Evolutionary conservation across 257 asterid species (phyloP).

Genomic region (Penstemon barbatus): DNA sequence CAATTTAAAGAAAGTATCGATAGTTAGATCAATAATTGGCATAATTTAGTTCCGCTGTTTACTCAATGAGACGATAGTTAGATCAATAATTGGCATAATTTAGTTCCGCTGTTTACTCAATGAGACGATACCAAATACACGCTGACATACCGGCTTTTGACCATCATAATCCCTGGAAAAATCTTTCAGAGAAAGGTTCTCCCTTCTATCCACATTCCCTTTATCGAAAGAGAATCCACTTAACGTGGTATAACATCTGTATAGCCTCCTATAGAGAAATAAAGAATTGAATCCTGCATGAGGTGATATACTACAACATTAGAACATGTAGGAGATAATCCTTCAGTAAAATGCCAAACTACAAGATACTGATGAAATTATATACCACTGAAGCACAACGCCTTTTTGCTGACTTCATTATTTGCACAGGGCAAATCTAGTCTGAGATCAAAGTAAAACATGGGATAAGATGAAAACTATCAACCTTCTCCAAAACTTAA

Average conservation of each 20-base stretch:
- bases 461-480: slow-evolving; percentile 27
- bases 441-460: slow-evolving; percentile 39
- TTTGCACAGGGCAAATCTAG: slow-evolving; percentile 50
- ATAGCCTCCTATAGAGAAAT: slow-evolving; percentile 80
- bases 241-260: slow-evolving; percentile 85
- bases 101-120: slow-evolving; percentile 11
- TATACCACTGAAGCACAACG: slow-evolving; percentile 74
- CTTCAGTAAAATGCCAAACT: slow-evolving; percentile 16
- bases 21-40: slow-evolving; percentile 17
- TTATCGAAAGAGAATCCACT: slow-evolving; percentile 74
- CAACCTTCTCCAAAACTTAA: slow-evolving; percentile 18
- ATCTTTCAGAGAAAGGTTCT: slow-evolving; percentile 59
- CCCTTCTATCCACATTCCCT: slow-evolving; percentile 81
- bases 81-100: slow-evolving; percentile 19
- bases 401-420: slow-evolving; percentile 37
- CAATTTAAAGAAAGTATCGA: slow-evolving; percentile 3
- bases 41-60: slow-evolving; percentile 12
- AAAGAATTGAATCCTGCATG: slow-evolving; percentile 79
- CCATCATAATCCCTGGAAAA: slow-evolving; percentile 66
- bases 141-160: slow-evolving; percentile 68
- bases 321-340: slow-evolving; percentile 27
- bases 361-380: slow-evolving; percentile 6
- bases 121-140: slow-evolving; percentile 14
- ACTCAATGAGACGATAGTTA: not conserved
- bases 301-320: slow-evolving; percentile 32